phyloP scores from a whole-genome alignment of 208 protist species.

The Entamoeba nuttalli region DNA sequence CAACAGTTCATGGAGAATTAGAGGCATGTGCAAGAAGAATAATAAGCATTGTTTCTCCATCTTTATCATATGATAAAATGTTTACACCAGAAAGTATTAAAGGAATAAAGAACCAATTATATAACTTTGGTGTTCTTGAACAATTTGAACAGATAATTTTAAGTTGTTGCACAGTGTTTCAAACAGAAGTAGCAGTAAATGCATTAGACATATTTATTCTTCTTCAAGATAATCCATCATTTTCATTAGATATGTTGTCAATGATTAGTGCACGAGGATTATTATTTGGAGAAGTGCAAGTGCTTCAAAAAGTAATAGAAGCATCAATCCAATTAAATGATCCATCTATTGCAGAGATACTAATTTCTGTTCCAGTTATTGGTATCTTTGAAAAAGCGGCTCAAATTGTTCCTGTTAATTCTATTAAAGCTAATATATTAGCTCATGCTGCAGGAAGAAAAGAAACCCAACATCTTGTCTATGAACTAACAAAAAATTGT shows the following conservation, averaged over 20 bases:
- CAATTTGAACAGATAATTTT: not conserved
- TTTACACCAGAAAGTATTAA: not conserved
- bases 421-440: not conserved
- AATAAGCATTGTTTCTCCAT: not conserved
- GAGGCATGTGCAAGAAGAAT: not conserved
- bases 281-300: not conserved
- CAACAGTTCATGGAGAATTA: not conserved
- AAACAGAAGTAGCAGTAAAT: not conserved
- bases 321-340: not conserved
- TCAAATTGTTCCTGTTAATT: not conserved
- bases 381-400: not conserved
- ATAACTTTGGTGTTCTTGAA: not conserved
- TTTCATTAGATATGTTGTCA: not conserved
- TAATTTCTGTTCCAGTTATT: not conserved
- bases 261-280: not conserved
- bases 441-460: not conserved
- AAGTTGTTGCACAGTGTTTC: not conserved
- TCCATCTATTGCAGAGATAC: not conserved
- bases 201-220: not conserved
- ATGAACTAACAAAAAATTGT: not conserved
- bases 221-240: not conserved
- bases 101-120: not conserved
- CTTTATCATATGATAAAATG: not conserved
- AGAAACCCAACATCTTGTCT: not conserved
- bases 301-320: not conserved